These are phyloP conservation scores for Cladosporium colombiae DNA, from an alignment of 2,329 filamentous ascomycete species.

Conservation along the genomic window DNA sequence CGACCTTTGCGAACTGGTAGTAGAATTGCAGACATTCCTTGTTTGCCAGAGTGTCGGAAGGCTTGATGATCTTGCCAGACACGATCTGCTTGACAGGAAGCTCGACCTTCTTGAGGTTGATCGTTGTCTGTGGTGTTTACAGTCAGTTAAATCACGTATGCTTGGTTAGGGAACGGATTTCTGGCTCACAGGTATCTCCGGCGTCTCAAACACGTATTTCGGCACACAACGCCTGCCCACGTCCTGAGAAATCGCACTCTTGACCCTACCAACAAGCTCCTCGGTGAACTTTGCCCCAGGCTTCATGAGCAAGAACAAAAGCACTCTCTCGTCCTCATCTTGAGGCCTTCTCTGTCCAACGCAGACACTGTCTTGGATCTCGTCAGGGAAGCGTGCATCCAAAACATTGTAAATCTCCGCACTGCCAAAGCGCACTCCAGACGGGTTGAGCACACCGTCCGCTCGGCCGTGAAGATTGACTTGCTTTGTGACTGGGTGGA, in stretches of 20 bases:
- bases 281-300: constrained; percentile 58
- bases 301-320: constrained; percentile 62
- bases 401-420: constrained; percentile 78
- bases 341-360: constrained; percentile 71
- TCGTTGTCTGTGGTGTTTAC: constrained; percentile 60
- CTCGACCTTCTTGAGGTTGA: constrained; percentile 85
- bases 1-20: constrained; percentile 74
- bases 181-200: constrained; percentile 71
- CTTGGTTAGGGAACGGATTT: neutral
- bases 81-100: constrained; percentile 83
- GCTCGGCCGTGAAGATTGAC: constrained; percentile 68
- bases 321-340: constrained; percentile 59
- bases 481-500: constrained; percentile 67
- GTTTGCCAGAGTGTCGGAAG: constrained; percentile 75
- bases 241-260: constrained; percentile 64
- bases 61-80: constrained; percentile 70
- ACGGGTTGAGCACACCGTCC: constrained; percentile 79
- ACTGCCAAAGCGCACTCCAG: constrained; percentile 75
- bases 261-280: constrained; percentile 60
- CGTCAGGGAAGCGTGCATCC: constrained; percentile 63
- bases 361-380: constrained; percentile 72
- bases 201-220: constrained; percentile 75
- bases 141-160: neutral
- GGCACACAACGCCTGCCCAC: constrained; percentile 75
- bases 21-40: constrained; percentile 75